Evolutionary conservation across 1,139 yeast genomes (phyloP), one percentile per base, ranked within the genome.

Genomic region (Hansenula sp.): DNA sequence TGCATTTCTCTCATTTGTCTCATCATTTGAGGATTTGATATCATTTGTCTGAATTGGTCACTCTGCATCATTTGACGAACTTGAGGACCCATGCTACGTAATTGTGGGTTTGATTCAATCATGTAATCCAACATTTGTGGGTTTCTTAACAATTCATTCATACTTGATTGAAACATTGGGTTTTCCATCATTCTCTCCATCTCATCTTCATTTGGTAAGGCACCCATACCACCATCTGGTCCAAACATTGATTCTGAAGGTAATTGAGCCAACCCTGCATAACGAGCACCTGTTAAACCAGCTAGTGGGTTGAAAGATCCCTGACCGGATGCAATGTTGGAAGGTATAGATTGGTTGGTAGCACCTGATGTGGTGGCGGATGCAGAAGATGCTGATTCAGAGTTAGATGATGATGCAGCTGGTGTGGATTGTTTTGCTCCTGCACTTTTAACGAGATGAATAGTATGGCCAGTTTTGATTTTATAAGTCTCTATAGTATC

Each of bases 221-320:
- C 69, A 48, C 74, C 77, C 86, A 86, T 77, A 19, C 97, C 98
- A 18, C 96, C 96, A 62, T 91, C 98, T 17, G 96, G 94, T 1
- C 97, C 97, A 68, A 93, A 90, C 84, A 88, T 78, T 39, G 86
- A 81, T 0, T 91, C 89, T 2, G 88, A 77, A 3, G 99, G 98
- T 62, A 93, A 72, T 55, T 89, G 91, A 13, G 90, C 76, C 55
- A 81, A 84, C 1, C 99, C 99, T 2, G 98, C 97, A 60, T 90
- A 93, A 45, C 98, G 78, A 1, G 98, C 98, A 36, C 96, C 94
- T 0, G 98, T 91, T 55, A 93, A 71, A 52, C 86, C 96, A 7
- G 96, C 93, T 54, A 93, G 71, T 25, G 96, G 96, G 63, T 93
- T 89, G 64, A 85, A 88, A 0, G 96, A 78, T 13, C 94, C 94